Evolutionary conservation across 108 stramenopile genomes (phyloP), one percentile per base, ranked within the genome.

Genomic region (Cyclotella cryptica): DNA sequence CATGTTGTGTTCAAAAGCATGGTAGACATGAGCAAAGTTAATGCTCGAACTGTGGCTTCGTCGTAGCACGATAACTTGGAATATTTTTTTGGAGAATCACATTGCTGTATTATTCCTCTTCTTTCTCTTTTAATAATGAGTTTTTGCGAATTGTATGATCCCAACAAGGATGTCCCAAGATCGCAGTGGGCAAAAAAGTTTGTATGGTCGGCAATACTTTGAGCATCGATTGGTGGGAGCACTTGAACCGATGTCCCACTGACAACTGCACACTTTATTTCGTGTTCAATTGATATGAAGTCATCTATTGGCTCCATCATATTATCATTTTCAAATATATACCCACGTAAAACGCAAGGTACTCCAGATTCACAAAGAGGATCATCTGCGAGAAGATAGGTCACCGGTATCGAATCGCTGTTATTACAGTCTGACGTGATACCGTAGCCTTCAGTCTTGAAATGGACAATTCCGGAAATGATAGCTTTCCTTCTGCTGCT

Each of bases 371-470:
- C 71, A 69, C 61, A 61, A 29, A 82, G 71, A 17, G 81, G 81
- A 72, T 82, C 71, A 43, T 82, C 81, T n/a, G 81, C 54, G 55
- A 49, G 43, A 12, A 82, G 70, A 78, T 65, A 82, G 0, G 77
- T 78, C 40, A 68, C 19, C 18, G 60, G 17, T 22, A 71, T 29
- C 21, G 57, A 41, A 63, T 79, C n/a, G 8, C 30, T 29, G 39
- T 3, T 43, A n/a, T 42, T 49, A 15, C 35, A 0, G 22, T 72
- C 14, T 42, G 26, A 42, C 30, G 35, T 24, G 61, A 10, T 3
- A 58, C 30, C 51, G 19, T 19, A 57, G 49, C 22, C 49, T 43
- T 71, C 71, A 24, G 40, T 44, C 47, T 39, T 49, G 29, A 12
- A 46, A 45, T 60, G 18, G 13, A 72, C 52, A 29, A 43, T 78